Evolutionary conservation across 2,329 filamentous ascomycete species (phyloP).

Genomic region (Byssochlamys sp.): DNA sequence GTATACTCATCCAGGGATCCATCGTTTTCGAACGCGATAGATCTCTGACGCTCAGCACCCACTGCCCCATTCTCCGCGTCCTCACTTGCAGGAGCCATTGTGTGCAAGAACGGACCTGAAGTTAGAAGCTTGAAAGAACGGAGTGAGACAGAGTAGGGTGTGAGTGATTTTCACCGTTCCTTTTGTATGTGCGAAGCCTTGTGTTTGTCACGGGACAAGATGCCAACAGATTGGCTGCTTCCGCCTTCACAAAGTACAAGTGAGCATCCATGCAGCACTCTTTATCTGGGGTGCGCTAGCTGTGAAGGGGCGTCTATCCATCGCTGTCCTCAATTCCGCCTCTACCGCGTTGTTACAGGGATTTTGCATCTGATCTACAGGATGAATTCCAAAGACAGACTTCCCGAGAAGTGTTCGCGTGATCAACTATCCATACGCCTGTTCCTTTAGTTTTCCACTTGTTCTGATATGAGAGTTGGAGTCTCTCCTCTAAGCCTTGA

Average conservation of each 20-base stretch:
- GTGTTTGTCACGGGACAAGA: not conserved
- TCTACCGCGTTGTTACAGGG: not conserved
- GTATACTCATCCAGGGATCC: conserved; percentile 47
- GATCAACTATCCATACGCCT: not conserved
- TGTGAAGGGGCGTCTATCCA: not conserved
- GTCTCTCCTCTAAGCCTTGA: not conserved
- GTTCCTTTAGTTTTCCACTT: not conserved
- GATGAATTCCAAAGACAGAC: not conserved
- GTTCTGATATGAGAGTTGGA: not conserved
- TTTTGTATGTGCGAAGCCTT: not conserved
- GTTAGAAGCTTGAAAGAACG: not conserved
- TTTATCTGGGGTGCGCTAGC: not conserved
- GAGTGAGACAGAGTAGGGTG: not conserved
- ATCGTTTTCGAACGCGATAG: not conserved
- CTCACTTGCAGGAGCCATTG: not conserved
- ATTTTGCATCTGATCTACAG: not conserved
- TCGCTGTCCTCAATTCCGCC: not conserved
- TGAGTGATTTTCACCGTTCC: not conserved
- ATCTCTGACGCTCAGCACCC: not conserved
- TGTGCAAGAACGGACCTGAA: not conserved
- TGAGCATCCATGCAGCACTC: not conserved
- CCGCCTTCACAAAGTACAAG: not conserved
- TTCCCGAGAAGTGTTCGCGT: not conserved
- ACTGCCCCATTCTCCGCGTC: not conserved
- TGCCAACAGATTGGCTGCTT: not conserved